Percentiles rank a stretch among this genome's conserved stretches.
phyloP scores from a whole-genome alignment of 331 rosid genomes.

The Rosa hybrid region DNA sequence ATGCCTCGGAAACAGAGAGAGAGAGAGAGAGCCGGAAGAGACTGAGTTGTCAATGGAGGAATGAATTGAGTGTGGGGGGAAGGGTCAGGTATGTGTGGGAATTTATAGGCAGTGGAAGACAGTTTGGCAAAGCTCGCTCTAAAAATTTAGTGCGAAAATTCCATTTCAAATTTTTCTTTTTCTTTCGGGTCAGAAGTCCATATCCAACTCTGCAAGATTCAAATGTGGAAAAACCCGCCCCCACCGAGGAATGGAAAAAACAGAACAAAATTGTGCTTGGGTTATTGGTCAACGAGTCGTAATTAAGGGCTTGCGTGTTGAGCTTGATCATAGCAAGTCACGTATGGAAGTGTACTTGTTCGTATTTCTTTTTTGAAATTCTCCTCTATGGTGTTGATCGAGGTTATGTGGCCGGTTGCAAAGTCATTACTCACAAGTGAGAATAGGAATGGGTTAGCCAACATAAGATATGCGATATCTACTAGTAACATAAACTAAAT shows the following conservation, averaged over 20 bases:
- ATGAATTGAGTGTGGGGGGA: not conserved
- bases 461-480: not conserved
- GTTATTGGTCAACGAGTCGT: slow-evolving; percentile 15
- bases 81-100: not conserved
- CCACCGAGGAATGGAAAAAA: not conserved
- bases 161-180: not conserved
- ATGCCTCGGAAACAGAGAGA: not conserved
- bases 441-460: not conserved
- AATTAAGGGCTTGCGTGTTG: slow-evolving; percentile 8
- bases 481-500: not conserved
- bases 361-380: not conserved
- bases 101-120: slow-evolving; percentile 18
- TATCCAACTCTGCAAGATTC: not conserved
- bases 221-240: slow-evolving; percentile 3
- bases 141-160: not conserved
- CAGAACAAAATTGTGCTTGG: not conserved
- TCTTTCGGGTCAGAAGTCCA: not conserved
- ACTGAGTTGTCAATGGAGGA: slow-evolving; percentile 6
- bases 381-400: not conserved
- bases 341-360: not conserved
- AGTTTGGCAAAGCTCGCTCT: not conserved
- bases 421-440: not conserved
- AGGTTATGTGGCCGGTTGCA: not conserved
- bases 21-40: not conserved
- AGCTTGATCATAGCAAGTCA: not conserved